These are phyloP conservation scores for Claviceps sp. DNA, from an alignment of 2,329 filamentous ascomycete genomes.

Conservation along the genomic window DNA sequence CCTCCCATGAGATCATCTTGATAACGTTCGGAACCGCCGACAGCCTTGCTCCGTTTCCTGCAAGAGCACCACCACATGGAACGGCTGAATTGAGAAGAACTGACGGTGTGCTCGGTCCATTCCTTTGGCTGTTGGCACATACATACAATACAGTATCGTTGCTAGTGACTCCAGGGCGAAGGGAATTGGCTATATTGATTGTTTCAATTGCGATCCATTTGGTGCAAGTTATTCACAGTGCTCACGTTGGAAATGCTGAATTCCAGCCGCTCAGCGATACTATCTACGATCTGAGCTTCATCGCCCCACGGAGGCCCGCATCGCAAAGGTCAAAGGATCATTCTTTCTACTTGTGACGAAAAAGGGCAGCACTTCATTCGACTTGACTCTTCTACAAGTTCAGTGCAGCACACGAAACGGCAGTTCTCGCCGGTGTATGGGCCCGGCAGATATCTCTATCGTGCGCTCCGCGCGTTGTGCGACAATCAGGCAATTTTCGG, in stretches of 20 bases:
- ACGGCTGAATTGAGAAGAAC: background rate
- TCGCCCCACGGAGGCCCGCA: background rate
- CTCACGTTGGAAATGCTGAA: too few species aligned
- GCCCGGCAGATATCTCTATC: background rate
- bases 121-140: background rate
- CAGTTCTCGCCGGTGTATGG: background rate
- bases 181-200: background rate
- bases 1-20: background rate
- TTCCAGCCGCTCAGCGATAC: background rate
- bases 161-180: background rate
- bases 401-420: background rate
- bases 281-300: background rate
- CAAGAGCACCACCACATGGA: background rate
- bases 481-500: background rate
- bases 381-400: background rate
- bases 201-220: background rate
- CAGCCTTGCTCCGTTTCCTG: background rate
- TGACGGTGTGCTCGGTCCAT: background rate
- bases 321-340: background rate
- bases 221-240: background rate
- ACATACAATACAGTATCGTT: background rate
- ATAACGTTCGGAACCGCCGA: background rate
- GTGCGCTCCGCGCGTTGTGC: background rate
- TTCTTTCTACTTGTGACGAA: background rate
- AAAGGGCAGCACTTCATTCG: background rate